Evolutionary conservation across 257 asterid genomes (phyloP), one percentile per base, ranked within the genome.

Genomic region (Salvia miltiorrhiza): DNA sequence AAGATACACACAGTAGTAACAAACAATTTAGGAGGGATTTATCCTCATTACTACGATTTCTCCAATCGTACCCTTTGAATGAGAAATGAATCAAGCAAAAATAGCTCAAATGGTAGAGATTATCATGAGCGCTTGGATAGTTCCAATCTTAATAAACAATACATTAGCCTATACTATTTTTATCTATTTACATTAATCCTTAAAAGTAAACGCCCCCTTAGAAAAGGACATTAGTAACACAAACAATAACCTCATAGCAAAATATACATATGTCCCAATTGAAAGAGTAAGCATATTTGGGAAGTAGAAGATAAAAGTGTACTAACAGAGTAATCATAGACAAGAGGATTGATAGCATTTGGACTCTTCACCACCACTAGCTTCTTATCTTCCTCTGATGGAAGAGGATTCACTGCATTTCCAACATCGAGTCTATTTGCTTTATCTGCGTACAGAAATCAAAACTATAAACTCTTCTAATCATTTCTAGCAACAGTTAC

Each of bases 241-340:
- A n/a, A n/a, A n/a, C n/a, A n/a, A n/a, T n/a, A n/a, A n/a, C n/a
- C n/a, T n/a, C n/a, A n/a, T n/a, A n/a, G n/a, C n/a, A n/a, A n/a
- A n/a, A n/a, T n/a, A n/a, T n/a, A n/a, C n/a, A n/a, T n/a, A 8
- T 30, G 5, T 9, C 4, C 7, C 21, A 28, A 12, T 14, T 53
- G 26, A 21, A 8, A 17, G 48, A 30, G 8, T 30, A 7, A 0
- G 35, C 4, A n/a, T n/a, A n/a, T n/a, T n/a, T 30, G 40, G 23
- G 23, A 67, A 67, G 43, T 2, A 7, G 54, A 52, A 57, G 37
- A 63, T 14, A 45, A 4, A 21, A 14, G 13, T 64, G 37, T 47
- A 83, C 95, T 88, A 73, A 93, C 97, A 16, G 83, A 83, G 82
- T 93, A 89, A 80, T 93, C 95, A 96, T 95, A 93, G 55, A 93